Evolutionary conservation across 345 rosid species (phyloP).

Genomic region (Heritiera littoralis): DNA sequence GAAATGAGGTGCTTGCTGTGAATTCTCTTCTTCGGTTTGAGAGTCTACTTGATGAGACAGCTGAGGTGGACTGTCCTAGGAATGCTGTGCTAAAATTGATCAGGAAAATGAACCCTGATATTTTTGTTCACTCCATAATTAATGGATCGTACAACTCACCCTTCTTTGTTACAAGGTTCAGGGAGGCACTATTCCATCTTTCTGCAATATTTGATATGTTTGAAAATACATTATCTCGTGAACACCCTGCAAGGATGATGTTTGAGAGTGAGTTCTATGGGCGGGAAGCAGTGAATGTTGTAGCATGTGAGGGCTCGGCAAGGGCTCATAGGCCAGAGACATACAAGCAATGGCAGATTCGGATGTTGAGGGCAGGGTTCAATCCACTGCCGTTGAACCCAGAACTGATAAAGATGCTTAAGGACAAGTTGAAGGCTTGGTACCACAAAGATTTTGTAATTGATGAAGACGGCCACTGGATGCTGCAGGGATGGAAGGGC

Average conservation of each 20-base stretch:
- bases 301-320: slow-evolving; percentile 80
- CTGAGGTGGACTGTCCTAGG: slow-evolving; percentile 57
- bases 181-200: slow-evolving; percentile 73
- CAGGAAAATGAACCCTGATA: slow-evolving; percentile 53
- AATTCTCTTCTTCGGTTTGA: slow-evolving; percentile 45
- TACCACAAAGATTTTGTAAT: slow-evolving; percentile 75
- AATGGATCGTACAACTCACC: slow-evolving; percentile 81
- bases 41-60: slow-evolving; percentile 66
- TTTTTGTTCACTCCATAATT: slow-evolving; percentile 47
- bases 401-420: slow-evolving; percentile 40
- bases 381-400: slow-evolving; percentile 50
- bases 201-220: slow-evolving; percentile 69
- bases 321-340: slow-evolving; percentile 86
- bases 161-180: slow-evolving; percentile 71
- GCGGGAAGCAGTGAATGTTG: slow-evolving; percentile 59
- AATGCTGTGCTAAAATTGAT: slow-evolving; percentile 57
- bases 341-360: slow-evolving; percentile 75
- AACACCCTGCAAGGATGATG: slow-evolving; percentile 50
- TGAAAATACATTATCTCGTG: slow-evolving; percentile 48
- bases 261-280: slow-evolving; percentile 66
- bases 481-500: slow-evolving; percentile 94
- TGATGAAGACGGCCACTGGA: slow-evolving; percentile 65
- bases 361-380: slow-evolving; percentile 66
- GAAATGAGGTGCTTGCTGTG: slow-evolving; percentile 65
- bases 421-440: slow-evolving; percentile 39